phyloP scores from a whole-genome alignment of 148 eudicot genomes.

The Nyssa sinensis region DNA sequence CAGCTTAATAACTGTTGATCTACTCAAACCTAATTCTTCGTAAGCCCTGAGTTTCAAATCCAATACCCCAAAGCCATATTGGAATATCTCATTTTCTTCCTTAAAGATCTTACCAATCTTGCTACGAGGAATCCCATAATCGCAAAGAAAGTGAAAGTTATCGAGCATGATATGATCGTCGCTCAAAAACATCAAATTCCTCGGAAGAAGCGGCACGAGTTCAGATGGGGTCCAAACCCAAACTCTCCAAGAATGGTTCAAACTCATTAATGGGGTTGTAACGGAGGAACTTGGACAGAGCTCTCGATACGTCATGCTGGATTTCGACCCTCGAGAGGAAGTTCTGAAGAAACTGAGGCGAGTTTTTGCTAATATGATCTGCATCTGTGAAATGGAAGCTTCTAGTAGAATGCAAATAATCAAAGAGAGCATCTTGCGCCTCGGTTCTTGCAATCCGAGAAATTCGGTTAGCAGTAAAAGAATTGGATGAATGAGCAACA shows the following conservation, averaged over 20 bases:
- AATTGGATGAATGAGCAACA: neutral
- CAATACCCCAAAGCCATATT: constrained; percentile 34
- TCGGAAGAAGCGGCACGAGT: constrained; percentile 30
- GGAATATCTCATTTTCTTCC: constrained; percentile 45
- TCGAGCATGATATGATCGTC: constrained; percentile 46
- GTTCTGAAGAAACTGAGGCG: constrained; percentile 37
- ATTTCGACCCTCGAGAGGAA: constrained; percentile 38
- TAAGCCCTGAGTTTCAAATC: constrained; percentile 39
- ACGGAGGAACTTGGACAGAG: constrained; percentile 41
- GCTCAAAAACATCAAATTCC: constrained; percentile 38
- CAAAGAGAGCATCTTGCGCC: constrained; percentile 51
- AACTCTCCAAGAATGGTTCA: constrained; percentile 64
- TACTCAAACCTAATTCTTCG: constrained; percentile 47
- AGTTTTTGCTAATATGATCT: constrained; percentile 54
- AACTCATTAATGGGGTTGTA: constrained; percentile 59
- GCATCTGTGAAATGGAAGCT: constrained; percentile 42
- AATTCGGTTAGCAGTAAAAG: constrained; percentile 18
- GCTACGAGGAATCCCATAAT: constrained; percentile 47
- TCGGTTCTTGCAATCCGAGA: constrained; percentile 37
- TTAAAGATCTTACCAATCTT: constrained; percentile 49
- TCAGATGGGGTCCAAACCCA: constrained; percentile 46
- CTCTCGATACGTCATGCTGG: constrained; percentile 34
- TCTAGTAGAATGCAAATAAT: constrained; percentile 52
- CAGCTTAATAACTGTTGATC: constrained; percentile 43
- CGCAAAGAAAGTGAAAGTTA: constrained; percentile 43